Evolutionary conservation across 2,329 filamentous ascomycete genomes (phyloP).

Genomic region (Neonectria hederae): DNA sequence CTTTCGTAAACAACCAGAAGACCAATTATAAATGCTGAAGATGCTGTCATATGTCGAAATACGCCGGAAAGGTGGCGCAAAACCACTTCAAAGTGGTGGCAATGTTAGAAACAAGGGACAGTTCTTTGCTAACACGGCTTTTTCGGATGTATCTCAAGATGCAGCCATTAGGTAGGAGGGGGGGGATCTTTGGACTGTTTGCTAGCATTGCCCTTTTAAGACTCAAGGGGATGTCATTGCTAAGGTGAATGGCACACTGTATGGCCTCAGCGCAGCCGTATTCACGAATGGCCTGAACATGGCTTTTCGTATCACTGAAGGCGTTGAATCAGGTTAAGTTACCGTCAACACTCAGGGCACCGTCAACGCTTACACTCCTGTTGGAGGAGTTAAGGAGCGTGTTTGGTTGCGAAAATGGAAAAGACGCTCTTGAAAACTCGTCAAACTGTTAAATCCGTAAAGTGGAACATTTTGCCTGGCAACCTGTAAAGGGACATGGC

Average conservation of each 20-base stretch:
- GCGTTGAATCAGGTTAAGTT: constrained; percentile 72
- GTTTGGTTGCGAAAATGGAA: constrained; percentile 47
- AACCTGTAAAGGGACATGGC: constrained; percentile 13
- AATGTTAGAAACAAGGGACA: constrained; percentile 33
- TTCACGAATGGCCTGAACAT: constrained; percentile 62
- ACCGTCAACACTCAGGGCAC: constrained; percentile 61
- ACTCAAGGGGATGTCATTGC: constrained; percentile 42
- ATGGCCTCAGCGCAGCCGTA: constrained; percentile 63
- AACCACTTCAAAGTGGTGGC: constrained; percentile 31
- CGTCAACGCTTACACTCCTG: constrained; percentile 42
- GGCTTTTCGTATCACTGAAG: constrained; percentile 27
- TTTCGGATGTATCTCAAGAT: constrained; percentile 39
- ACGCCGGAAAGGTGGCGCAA: constrained; percentile 26
- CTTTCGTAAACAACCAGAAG: constrained; percentile 46
- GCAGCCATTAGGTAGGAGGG: constrained; percentile 44
- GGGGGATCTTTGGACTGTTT: constrained; percentile 46
- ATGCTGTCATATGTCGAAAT: constrained; percentile 68
- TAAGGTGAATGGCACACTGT: constrained; percentile 53
- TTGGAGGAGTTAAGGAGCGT: constrained; percentile 48
- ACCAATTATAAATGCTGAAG: constrained; percentile 62
- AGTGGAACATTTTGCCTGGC: constrained; percentile 31
- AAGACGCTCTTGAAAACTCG: constrained; percentile 46
- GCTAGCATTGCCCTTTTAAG: constrained; percentile 40
- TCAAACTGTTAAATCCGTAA: constrained; percentile 43
- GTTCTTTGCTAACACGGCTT: constrained; percentile 43